Evolutionary conservation across 495 filamentous ascomycete species (phyloP).

Genomic region (Aspergillus incahuasiensis): DNA sequence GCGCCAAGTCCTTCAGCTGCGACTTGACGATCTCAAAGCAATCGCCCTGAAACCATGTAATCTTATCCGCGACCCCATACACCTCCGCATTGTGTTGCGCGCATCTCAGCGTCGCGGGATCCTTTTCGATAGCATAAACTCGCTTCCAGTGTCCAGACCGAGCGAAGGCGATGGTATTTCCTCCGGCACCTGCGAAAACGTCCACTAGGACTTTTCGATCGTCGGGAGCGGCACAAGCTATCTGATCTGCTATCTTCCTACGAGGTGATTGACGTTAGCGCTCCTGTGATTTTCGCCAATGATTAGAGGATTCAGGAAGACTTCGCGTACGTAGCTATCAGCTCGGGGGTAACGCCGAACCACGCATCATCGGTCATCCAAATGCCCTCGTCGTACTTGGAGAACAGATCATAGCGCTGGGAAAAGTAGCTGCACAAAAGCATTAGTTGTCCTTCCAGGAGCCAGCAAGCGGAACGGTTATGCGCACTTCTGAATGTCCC

Average conservation of each 20-base stretch:
- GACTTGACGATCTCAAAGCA: slow-evolving; percentile 61
- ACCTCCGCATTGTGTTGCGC: slow-evolving; percentile 88
- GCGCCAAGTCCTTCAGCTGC: slow-evolving; percentile 44
- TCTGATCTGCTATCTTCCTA: slow-evolving; percentile 75
- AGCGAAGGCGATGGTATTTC: slow-evolving; percentile 94
- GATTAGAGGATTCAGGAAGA: neutral
- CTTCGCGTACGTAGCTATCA: slow-evolving; percentile 66
- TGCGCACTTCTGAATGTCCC: slow-evolving; percentile 70
- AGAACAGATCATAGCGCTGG: slow-evolving; percentile 81
- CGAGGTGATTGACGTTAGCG: neutral
- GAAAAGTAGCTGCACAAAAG: slow-evolving; percentile 66
- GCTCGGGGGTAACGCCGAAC: slow-evolving; percentile 95
- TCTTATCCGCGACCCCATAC: slow-evolving; percentile 75
- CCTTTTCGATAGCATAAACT: slow-evolving; percentile 83
- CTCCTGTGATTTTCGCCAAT: neutral
- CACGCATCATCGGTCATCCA: slow-evolving; percentile 88
- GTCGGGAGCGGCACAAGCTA: slow-evolving; percentile 49
- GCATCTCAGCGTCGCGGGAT: slow-evolving; percentile 71
- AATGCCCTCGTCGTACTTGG: slow-evolving; percentile 75
- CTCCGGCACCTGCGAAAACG: slow-evolving; percentile 85
- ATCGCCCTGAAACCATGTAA: slow-evolving; percentile 81
- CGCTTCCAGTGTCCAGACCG: slow-evolving; percentile 67
- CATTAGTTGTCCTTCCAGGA: slow-evolving; percentile 10
- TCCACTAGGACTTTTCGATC: slow-evolving; percentile 65
- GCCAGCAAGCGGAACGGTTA: neutral